Base-by-base conservation (phyloP, 192 early-diverging fungal species). In the Radiomyces spectabilis region DNA sequence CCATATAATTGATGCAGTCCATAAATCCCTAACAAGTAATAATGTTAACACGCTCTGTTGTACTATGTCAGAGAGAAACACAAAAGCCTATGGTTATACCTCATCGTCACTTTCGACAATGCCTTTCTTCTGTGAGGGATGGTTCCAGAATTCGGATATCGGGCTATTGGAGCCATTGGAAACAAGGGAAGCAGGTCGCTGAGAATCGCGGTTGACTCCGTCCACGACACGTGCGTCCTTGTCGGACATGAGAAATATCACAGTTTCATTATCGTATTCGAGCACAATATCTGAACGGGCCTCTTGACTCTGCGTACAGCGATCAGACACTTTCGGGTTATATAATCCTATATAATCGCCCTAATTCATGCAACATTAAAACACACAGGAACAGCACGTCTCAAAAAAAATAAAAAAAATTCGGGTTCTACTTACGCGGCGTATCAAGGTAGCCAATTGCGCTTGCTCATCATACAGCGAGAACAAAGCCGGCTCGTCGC, bases 221-320 rank as follows among this genome's bases (percentile, higher is more conserved):
- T 26, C 21, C 16, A 63, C 46, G 7, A 46, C 21, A n/a, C 38
- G 27, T 22, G 61, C 61, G 27, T 55, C 52, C 40, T 49, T 30
- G 49, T 63, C 61, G 5, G 52, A 12, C 61, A 63, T 63, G n/a
- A 48, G 37, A 33, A 63, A 63, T 7, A 63, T 54, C 4, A 55
- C 46, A 0, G 61, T 63, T 5, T 55, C 53, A 9, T 13, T 37
- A 2, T 38, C 21, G 27, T 42, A 63, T 24, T 63, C 61, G 29
- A 50, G 44, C 10, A 63, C 16, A 31, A 30, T 21, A 7, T 48
- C 59, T 4, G 35, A 45, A 25, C 30, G 33, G 1, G 24, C 10
- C 2, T 1, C 18, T 26, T 63, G 52, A 7, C 49, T 60, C 10
- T 25, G n/a, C 1, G 44, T 63, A 2, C 13, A 31, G 26, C 42